Evolutionary conservation across 345 rosid genomes (phyloP).

Genomic region (Hibiscus mutabilis): DNA sequence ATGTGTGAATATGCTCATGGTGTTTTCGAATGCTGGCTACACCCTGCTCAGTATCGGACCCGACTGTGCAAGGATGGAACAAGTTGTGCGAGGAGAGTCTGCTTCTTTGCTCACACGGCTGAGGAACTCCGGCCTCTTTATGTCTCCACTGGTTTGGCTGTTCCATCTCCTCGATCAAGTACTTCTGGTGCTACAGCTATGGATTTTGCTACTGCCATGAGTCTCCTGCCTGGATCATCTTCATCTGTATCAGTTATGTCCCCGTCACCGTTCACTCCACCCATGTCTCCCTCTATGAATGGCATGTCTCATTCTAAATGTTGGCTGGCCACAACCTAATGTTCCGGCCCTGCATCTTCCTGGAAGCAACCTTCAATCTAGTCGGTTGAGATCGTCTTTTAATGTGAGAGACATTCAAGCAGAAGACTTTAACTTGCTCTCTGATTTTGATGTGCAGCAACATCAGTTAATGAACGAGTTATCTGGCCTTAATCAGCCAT

Average conservation of each 20-base stretch:
- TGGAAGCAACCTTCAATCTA: conserved; percentile 72
- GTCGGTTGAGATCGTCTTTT: conserved; percentile 80
- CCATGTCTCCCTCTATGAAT: conserved; percentile 73
- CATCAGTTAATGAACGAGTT: conserved; percentile 58
- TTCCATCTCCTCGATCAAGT: conserved; percentile 76
- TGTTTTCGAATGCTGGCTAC: conserved; percentile 97
- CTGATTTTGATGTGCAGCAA: conserved; percentile 70
- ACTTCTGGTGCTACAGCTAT: conserved; percentile 54
- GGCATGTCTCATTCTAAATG: conserved; percentile 65
- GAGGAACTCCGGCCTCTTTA: conserved; percentile 89
- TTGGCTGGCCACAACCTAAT: conserved; percentile 84
- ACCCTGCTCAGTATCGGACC: conserved; percentile 94
- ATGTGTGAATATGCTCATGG: conserved; percentile 99
- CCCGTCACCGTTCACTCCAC: conserved; percentile 77
- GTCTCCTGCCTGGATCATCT: conserved; percentile 77
- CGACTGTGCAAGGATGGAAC: conserved; percentile 91
- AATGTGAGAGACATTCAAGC: conserved; percentile 63
- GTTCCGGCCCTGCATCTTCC: conserved; percentile 79
- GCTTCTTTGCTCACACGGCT: conserved; percentile 87
- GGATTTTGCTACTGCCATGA: conserved; percentile 79
- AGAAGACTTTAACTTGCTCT: conserved; percentile 53
- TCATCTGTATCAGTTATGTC: conserved; percentile 70
- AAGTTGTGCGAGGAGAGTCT: conserved; percentile 74
- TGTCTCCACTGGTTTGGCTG: conserved; percentile 87
- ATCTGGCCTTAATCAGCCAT: conserved; percentile 40